Evolutionary conservation across 2,329 filamentous ascomycete species (phyloP), one percentile per base, ranked within the genome.

Genomic region (Macrophomina pseudophaseolina): DNA sequence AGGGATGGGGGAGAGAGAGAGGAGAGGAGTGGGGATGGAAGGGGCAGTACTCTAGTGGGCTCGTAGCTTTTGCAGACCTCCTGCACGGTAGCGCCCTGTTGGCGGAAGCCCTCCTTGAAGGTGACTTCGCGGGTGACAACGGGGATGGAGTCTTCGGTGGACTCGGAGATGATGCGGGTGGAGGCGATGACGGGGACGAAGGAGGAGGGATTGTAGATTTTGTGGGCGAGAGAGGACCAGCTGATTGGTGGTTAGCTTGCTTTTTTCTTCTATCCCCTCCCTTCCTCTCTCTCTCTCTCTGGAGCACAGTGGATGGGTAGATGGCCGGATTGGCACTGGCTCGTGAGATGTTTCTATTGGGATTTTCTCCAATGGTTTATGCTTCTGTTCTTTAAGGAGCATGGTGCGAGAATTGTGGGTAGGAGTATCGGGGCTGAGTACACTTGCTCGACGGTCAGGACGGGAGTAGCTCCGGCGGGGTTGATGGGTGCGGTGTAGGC

Each of bases 401-500:
- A 16, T 1, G 44, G 44, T 5, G 9, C n/a, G 23, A 4, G 46
- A 23, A 3, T 7, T 8, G 9, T 4, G 23, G 18, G 18, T 0
- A 5, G 18, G 23, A 23, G 3, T 30, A 28, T 18, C 8, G 48
- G 23, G 23, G 48, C n/a, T 9, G 14, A 18, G n/a, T 52, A 54
- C 54, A 64, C 35, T 68, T 80, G 78, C 5, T 70, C 49, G 28
- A 69, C 70, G 63, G 71, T 81, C 64, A 84, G 77, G 44, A 75
- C 64, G 9, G 80, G 78, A 1, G 73, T 69, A n/a, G 73, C 72
- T 66, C 68, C 69, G 7, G 78, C 46, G 4, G 80, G 80, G 74
- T 84, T 83, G 74, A 83, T 80, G 28, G 71, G 72, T 38, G 78
- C 72, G n/a, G 80, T 82, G 70, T 80, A 80, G 30, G 81, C 76